A percentile compares a stretch with the other conserved stretches of the same genome.
Conservation (phyloP, 2,329 filamentous ascomycete species). For the Cladosporium sp. region DNA sequence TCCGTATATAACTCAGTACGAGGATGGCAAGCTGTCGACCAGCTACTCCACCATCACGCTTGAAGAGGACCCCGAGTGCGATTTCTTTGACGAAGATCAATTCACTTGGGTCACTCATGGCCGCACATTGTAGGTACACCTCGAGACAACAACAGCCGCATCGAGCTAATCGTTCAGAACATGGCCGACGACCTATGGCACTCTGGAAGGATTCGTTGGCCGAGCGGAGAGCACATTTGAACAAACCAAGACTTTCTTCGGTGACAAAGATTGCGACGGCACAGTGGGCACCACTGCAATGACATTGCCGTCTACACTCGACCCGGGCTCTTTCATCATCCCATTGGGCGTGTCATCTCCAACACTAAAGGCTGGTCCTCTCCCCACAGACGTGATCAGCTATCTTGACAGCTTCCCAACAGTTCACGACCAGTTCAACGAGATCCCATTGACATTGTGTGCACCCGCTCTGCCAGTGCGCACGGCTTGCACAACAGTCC, state of each 20-base stretch:
- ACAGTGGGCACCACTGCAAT: neutral
- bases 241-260: neutral
- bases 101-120: constrained; percentile 8
- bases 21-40: neutral
- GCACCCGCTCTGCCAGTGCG: neutral
- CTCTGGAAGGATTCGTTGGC: neutral
- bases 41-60: neutral
- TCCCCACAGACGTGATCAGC: neutral
- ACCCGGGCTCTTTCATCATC: constrained; percentile 2
- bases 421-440: neutral
- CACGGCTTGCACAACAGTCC: neutral
- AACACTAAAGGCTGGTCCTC: neutral
- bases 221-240: neutral
- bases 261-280: neutral
- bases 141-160: neutral
- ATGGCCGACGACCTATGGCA: constrained; percentile 3
- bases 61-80: neutral
- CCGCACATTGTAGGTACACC: neutral
- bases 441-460: neutral
- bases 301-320: neutral
- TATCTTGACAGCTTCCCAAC: neutral
- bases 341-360: neutral
- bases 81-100: neutral
- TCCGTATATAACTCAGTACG: constrained; percentile 2
- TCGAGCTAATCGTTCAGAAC: neutral